A percentile compares a stretch with the other conserved stretches of the same genome.
These are phyloP conservation scores for Penicillium goetzii DNA, from an alignment of 495 filamentous ascomycete species.

Conservation along the genomic window DNA sequence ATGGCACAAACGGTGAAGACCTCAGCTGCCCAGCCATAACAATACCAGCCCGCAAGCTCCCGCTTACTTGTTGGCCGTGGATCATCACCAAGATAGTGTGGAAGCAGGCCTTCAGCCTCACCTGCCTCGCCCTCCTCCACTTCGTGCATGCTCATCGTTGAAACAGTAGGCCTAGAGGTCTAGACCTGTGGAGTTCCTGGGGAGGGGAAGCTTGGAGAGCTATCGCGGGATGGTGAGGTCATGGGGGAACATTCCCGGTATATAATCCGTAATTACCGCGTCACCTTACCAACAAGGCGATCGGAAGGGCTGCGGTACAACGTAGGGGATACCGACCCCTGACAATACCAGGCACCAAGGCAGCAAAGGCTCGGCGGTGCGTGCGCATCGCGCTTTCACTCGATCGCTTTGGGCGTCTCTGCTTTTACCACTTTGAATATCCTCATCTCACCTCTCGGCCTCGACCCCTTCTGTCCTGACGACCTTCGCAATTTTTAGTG, in stretches of 20 bases:
- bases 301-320: not conserved
- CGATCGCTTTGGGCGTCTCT: constrained; percentile 12
- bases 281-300: not conserved
- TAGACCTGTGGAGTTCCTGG: constrained; percentile 1
- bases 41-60: constrained; percentile 93
- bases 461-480: not conserved
- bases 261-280: constrained; percentile 9
- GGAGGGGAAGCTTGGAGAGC: constrained; percentile 7
- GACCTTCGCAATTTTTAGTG: not conserved
- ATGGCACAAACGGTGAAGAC: constrained; percentile 91
- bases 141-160: constrained; percentile 33
- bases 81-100: constrained; percentile 80
- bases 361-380: constrained; percentile 29
- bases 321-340: constrained; percentile 4
- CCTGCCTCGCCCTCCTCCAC: constrained; percentile 18
- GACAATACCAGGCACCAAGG: constrained; percentile 33
- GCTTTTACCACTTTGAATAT: not conserved
- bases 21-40: constrained; percentile 96
- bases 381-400: constrained; percentile 39
- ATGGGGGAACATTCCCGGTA: constrained; percentile 12
- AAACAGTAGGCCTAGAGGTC: not conserved
- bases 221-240: constrained; percentile 25
- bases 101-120: constrained; percentile 21
- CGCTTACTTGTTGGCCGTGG: constrained; percentile 81
- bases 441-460: constrained; percentile 3